A percentile compares a stretch with the other conserved stretches of the same genome.
Evolutionary conservation across 352 stramenopile genomes (phyloP).

Genomic region (Thraustotheca clavata): DNA sequence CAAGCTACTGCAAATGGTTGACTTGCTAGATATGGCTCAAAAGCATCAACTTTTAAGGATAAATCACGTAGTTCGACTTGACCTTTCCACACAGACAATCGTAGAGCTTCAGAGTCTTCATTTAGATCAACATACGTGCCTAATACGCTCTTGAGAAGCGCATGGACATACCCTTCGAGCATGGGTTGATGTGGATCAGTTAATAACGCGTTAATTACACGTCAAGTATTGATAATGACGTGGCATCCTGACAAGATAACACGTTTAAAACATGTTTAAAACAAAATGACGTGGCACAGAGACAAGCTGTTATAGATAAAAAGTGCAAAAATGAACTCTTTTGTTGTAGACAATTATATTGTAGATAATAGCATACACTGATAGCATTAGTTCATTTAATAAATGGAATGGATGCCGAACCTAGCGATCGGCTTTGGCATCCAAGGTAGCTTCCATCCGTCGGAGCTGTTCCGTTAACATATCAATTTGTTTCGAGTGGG

Average conservation of each 20-base stretch:
- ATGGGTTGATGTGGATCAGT: too few relatives aligned
- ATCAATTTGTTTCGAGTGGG: slow-evolving; percentile 71
- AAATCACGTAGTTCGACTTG: slow-evolving; percentile 37
- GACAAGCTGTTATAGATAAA: too few relatives aligned
- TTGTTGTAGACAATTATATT: too few relatives aligned
- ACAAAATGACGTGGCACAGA: too few relatives aligned
- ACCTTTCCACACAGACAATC: slow-evolving; percentile 81
- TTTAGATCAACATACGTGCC: slow-evolving; percentile 77
- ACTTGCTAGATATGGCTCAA: slow-evolving; percentile 66
- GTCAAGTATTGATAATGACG: slow-evolving; percentile 3
- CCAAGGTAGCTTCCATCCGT: slow-evolving; percentile 42
- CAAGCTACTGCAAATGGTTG: slow-evolving; percentile 60
- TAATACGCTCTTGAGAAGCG: slow-evolving; percentile 73
- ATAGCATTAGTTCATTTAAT: too few relatives aligned
- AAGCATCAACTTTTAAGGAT: slow-evolving; percentile 42
- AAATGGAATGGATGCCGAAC: too few relatives aligned
- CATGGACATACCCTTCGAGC: slow-evolving; percentile 78
- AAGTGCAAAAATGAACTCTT: too few relatives aligned
- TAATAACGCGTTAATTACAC: background rate
- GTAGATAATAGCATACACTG: too few relatives aligned
- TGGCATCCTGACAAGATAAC: background rate
- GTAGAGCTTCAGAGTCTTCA: slow-evolving; percentile 72
- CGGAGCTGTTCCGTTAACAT: slow-evolving; percentile 71
- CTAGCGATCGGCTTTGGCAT: background rate
- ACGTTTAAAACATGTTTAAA: background rate